Percentiles rank a stretch among this genome's conserved stretches.
phyloP scores from a whole-genome alignment of 495 filamentous ascomycete genomes.

The Penicillium coprophilum region DNA sequence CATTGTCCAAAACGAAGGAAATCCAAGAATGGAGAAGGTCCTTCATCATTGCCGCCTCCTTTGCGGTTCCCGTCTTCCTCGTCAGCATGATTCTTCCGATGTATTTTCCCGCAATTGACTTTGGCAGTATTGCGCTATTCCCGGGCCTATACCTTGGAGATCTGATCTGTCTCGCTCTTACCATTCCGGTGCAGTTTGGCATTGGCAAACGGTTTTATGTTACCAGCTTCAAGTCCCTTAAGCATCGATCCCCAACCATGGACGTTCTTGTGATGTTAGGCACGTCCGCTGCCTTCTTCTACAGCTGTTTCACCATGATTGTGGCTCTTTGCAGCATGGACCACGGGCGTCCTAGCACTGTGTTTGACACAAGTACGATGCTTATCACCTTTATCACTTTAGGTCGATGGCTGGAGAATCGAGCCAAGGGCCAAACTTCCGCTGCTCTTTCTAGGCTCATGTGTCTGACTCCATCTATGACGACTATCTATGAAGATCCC shows the following conservation, averaged over 20 bases:
- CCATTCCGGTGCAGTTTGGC: conserved; percentile 93
- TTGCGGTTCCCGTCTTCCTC: conserved; percentile 89
- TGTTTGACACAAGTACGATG: conserved; percentile 99
- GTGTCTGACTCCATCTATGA: conserved; percentile 94
- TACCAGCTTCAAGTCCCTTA: conserved; percentile 85
- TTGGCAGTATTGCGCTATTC: conserved; percentile 61
- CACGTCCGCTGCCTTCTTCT: conserved; percentile 97
- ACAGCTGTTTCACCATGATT: conserved; percentile 85
- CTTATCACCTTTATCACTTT: conserved; percentile 94
- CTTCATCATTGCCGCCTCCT: conserved; percentile 69
- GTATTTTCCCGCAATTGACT: conserved; percentile 68
- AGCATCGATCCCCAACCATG: conserved; percentile 92
- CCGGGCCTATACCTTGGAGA: conserved; percentile 88
- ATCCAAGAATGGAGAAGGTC: conserved; percentile 87
- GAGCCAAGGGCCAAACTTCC: conserved; percentile 94
- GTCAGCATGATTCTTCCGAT: conserved; percentile 91
- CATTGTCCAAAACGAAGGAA: conserved; percentile 91
- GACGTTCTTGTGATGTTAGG: conserved; percentile 93
- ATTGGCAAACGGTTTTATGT: conserved; percentile 91
- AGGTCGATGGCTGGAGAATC: conserved; percentile 89
- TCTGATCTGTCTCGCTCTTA: conserved; percentile 75
- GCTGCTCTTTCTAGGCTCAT: conserved; percentile 93
- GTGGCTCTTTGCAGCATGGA: conserved; percentile 69
- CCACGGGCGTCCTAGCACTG: conserved; percentile 75
- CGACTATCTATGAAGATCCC: conserved; percentile 95